These are phyloP conservation scores for Kwoniella sp. DNA, from an alignment of 768 basidiomycete genomes.

Conservation along the genomic window DNA sequence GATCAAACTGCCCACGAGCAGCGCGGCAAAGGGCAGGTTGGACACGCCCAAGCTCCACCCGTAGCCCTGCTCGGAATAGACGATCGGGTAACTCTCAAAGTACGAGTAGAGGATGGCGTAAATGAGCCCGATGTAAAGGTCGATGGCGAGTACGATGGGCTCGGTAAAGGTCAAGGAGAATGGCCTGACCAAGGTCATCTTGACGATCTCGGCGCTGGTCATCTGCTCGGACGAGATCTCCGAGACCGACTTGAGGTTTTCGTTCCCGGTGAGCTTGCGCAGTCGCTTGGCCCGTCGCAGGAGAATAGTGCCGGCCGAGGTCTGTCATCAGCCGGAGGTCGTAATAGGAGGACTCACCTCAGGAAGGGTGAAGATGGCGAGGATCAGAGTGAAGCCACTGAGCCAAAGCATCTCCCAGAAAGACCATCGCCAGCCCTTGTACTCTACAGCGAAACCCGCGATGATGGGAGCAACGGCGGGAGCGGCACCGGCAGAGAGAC, in stretches of 20 bases:
- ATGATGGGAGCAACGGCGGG: constrained; percentile 48
- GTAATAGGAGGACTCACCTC: constrained; percentile 28
- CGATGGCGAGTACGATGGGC: constrained; percentile 26
- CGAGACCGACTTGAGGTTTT: constrained; percentile 33
- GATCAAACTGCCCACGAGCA: constrained; percentile 26
- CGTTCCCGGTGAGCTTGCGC: constrained; percentile 50
- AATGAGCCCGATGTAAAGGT: constrained; percentile 28
- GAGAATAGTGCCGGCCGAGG: constrained; percentile 48
- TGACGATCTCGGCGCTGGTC: constrained; percentile 22
- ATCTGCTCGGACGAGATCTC: constrained; percentile 41
- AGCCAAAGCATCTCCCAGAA: constrained; percentile 50
- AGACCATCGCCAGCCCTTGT: constrained; percentile 50
- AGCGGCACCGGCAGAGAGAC: constrained; percentile 37
- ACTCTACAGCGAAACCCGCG: constrained; percentile 47
- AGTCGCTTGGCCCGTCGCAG: constrained; percentile 50
- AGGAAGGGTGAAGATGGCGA: constrained; percentile 47
- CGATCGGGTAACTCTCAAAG: constrained; percentile 36
- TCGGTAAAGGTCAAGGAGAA: constrained; percentile 35
- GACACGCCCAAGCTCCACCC: constrained; percentile 27
- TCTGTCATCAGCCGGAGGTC: constrained; percentile 20
- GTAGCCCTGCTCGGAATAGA: constrained; percentile 22
- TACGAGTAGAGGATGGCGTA: constrained; percentile 32
- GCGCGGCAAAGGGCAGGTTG: constrained; percentile 23
- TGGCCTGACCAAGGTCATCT: constrained; percentile 37
- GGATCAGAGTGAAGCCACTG: constrained; percentile 31